Evolutionary conservation across 164 flowering plant species (phyloP).

Genomic region (Stephania yunnanensis): DNA sequence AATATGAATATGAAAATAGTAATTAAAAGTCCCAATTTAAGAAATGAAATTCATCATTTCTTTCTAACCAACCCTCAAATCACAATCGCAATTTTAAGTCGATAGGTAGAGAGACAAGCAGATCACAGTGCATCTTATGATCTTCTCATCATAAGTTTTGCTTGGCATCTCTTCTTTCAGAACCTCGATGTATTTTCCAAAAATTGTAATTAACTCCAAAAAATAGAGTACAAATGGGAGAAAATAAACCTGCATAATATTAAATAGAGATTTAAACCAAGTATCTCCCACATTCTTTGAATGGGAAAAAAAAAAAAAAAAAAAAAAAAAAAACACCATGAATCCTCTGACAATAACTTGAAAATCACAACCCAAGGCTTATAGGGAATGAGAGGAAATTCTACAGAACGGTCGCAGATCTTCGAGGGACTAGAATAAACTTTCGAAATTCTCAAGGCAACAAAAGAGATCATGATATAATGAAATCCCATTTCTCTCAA

Average conservation of each 20-base stretch:
- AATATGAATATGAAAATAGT: not conserved
- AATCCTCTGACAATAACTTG: not conserved
- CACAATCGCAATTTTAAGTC: not conserved
- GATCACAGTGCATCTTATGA: not conserved
- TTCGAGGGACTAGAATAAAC: not conserved
- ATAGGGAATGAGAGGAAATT: not conserved
- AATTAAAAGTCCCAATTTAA: not conserved
- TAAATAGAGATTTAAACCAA: not conserved
- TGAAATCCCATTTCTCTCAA: constrained; percentile 1
- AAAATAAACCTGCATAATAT: not conserved
- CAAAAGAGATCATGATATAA: not conserved
- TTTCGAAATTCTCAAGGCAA: not conserved
- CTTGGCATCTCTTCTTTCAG: not conserved
- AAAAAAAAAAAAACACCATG: not conserved
- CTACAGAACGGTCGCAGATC: not conserved
- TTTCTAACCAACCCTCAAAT: not conserved
- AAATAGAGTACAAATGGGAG: not conserved
- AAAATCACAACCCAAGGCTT: not conserved
- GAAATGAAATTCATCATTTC: not conserved
- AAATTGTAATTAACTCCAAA: not conserved
- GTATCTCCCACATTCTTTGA: not conserved
- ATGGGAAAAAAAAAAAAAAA: not conserved
- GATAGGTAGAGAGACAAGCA: not conserved
- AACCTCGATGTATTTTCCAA: not conserved
- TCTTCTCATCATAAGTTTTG: not conserved